These are phyloP conservation scores for Didymella pinodella DNA, from an alignment of 2,329 filamentous ascomycete species.

Conservation along the genomic window DNA sequence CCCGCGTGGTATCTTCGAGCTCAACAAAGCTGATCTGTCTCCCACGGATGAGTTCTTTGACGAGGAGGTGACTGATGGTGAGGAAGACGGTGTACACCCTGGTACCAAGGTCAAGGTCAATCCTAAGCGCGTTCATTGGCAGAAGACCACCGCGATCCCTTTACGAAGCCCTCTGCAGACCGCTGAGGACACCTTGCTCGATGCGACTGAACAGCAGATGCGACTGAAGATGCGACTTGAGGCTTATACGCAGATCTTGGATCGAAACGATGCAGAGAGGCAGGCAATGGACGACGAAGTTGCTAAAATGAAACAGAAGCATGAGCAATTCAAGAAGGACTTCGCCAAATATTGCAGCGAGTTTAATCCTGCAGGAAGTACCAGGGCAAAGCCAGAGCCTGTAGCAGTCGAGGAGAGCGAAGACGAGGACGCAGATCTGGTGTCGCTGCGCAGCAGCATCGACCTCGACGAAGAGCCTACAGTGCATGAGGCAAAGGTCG, in stretches of 20 bases:
- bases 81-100: constrained; percentile 11
- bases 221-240: constrained; percentile 21
- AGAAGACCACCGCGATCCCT: constrained; percentile 7
- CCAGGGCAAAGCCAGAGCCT: neutral
- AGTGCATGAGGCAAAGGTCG: constrained; percentile 23
- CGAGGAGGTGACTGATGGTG: neutral
- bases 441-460: constrained; percentile 29
- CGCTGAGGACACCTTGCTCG: constrained; percentile 34
- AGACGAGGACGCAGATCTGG: constrained; percentile 19
- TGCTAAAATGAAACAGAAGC: constrained; percentile 17
- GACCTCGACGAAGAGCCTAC: constrained; percentile 34
- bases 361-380: neutral
- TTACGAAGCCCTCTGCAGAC: constrained; percentile 33
- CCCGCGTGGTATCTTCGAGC: constrained; percentile 9
- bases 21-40: constrained; percentile 27
- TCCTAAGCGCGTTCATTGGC: neutral
- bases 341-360: constrained; percentile 1
- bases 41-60: constrained; percentile 15
- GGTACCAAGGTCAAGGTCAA: constrained; percentile 12
- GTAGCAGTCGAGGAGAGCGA: neutral
- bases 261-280: constrained; percentile 19
- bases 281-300: constrained; percentile 21
- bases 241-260: neutral
- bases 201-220: constrained; percentile 25
- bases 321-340: constrained; percentile 23